phyloP scores from a whole-genome alignment of 345 rosid genomes.

The Arabidopsis thaliana region TAIR10.1 NC_003076.8:2772501-2773000 shows the following conservation, averaged over 20 bases:
- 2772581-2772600: conserved; percentile 66
- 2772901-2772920: conserved; percentile 24
- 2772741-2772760: not conserved
- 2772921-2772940: conserved; percentile 18
- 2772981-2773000: conserved; percentile 19
- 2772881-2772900: conserved; percentile 3
- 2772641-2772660: conserved; percentile 42
- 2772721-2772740: conserved; percentile 8
- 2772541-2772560: conserved; percentile 72
- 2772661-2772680: conserved; percentile 40
- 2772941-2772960: conserved; percentile 14
- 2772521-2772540: conserved; percentile 75
- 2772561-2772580: conserved; percentile 82
- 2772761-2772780: conserved; percentile 32
- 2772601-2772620: conserved; percentile 58
- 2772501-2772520: conserved; percentile 71
- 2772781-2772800: conserved; percentile 20
- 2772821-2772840: conserved; percentile 28
- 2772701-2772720: conserved; percentile 25
- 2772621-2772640: conserved; percentile 39
- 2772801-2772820: conserved; percentile 22
- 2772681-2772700: conserved; percentile 39
- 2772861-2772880: conserved; percentile 20
- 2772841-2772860: conserved; percentile 11
- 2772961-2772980: conserved; percentile 20